phyloP scores from a whole-genome alignment of 257 asterid genomes.

The Solanum virginianum region DNA sequence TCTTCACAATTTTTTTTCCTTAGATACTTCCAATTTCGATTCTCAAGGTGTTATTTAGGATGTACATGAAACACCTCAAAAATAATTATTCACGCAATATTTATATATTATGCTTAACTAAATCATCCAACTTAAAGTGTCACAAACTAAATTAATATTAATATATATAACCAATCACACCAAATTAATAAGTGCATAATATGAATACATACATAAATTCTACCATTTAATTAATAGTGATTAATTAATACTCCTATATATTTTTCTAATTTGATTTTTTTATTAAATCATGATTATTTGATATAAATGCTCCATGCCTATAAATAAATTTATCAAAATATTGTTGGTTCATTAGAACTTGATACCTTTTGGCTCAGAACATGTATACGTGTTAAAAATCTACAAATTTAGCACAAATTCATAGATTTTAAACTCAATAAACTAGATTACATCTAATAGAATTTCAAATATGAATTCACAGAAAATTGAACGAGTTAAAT shows the following conservation, averaged over 20 bases:
- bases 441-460: background rate
- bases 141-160: background rate
- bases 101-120: no score
- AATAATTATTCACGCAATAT: no score
- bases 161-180: background rate
- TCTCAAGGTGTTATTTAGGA: no score
- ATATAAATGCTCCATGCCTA: accelerated
- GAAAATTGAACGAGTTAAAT: no score
- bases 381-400: background rate
- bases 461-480: background rate
- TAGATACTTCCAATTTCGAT: no score
- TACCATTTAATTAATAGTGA: background rate
- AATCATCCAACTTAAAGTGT: no score
- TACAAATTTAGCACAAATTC: background rate
- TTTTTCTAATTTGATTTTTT: background rate
- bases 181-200: background rate
- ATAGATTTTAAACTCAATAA: background rate
- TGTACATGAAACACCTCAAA: no score
- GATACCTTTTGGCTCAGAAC: background rate
- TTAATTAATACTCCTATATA: background rate
- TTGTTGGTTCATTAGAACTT: background rate
- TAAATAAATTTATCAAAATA: background rate
- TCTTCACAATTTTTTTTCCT: no score
- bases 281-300: background rate
- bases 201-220: no score